Conservation (phyloP, 805 yeast species). For the Cyberlindnera xylosilytica region DNA sequence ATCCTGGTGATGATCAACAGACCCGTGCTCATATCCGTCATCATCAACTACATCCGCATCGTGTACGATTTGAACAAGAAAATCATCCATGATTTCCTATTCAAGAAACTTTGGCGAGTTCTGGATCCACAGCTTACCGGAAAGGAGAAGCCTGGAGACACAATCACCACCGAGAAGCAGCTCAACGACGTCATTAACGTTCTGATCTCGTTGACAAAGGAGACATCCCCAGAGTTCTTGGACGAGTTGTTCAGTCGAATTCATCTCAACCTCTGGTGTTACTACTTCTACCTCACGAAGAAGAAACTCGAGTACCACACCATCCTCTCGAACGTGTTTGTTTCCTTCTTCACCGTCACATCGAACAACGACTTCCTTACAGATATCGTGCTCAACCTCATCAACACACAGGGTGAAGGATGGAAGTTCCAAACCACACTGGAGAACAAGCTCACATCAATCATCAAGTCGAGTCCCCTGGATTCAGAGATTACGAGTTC, state of each 20-base stretch:
- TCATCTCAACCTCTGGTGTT: slow-evolving; percentile 35
- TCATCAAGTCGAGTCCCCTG: slow-evolving; percentile 21
- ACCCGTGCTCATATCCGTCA: slow-evolving; percentile 56
- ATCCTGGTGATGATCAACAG: slow-evolving; percentile 57
- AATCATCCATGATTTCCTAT: slow-evolving; percentile 58
- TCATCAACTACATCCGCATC: slow-evolving; percentile 50
- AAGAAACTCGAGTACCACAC: slow-evolving; percentile 28
- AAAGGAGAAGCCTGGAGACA: slow-evolving; percentile 25
- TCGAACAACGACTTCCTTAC: slow-evolving; percentile 27
- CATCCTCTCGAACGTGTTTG: slow-evolving; percentile 31
- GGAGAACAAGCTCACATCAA: slow-evolving; percentile 35
- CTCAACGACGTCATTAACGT: slow-evolving; percentile 66
- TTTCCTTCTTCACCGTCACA: slow-evolving; percentile 31
- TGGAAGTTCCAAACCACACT: slow-evolving; percentile 35
- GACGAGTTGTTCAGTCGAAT: slow-evolving; percentile 29
- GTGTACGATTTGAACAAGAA: slow-evolving; percentile 47
- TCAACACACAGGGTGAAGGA: slow-evolving; percentile 32
- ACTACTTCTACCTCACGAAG: slow-evolving; percentile 33
- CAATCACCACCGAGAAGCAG: slow-evolving; percentile 42
- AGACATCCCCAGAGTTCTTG: slow-evolving; percentile 35
- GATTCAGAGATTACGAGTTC: slow-evolving; percentile 19
- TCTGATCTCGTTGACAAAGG: slow-evolving; percentile 56
- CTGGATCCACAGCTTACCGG: slow-evolving; percentile 35
- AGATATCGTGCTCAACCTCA: slow-evolving; percentile 29
- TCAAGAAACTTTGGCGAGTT: slow-evolving; percentile 44